A percentile compares a stretch with the other conserved stretches of the same genome.
Evolutionary conservation across 352 stramenopile species (phyloP).

Genomic region (Globisporangium mamillatum): DNA sequence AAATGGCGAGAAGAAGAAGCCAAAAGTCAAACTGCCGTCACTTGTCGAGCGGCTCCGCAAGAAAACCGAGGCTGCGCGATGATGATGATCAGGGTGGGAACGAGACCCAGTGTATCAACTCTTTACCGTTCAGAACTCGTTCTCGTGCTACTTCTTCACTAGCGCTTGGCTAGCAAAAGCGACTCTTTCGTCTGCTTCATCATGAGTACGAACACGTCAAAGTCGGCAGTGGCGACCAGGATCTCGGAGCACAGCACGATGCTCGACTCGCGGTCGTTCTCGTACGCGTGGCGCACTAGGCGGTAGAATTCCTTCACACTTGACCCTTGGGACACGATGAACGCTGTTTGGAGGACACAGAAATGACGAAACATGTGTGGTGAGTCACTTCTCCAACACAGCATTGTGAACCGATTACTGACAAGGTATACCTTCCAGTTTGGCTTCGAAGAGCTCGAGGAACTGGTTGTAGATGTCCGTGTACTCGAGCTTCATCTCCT

Average conservation of each 20-base stretch:
- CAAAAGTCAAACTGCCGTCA: slow-evolving; percentile 68
- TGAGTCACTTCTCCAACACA: background rate
- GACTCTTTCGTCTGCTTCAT: slow-evolving; percentile 82
- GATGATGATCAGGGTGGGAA: slow-evolving; percentile 14
- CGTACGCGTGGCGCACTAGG: slow-evolving; percentile 50
- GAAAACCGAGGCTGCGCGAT: slow-evolving; percentile 56
- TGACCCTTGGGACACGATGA: slow-evolving; percentile 53
- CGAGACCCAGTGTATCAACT: background rate
- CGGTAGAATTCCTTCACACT: slow-evolving; percentile 70
- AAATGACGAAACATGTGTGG: background rate
- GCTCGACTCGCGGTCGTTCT: slow-evolving; percentile 53
- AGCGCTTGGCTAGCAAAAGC: slow-evolving; percentile 49
- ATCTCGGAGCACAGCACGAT: slow-evolving; percentile 74
- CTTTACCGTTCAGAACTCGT: background rate
- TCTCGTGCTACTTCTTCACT: background rate
- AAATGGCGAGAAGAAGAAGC: slow-evolving; percentile 45
- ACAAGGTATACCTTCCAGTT: slow-evolving; percentile 59
- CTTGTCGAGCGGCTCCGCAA: slow-evolving; percentile 67
- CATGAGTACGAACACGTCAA: slow-evolving; percentile 82
- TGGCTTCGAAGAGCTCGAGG: slow-evolving; percentile 65
- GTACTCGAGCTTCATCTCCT: slow-evolving; percentile 86
- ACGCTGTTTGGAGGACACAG: slow-evolving; percentile 29
- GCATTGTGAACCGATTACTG: background rate
- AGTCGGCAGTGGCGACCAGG: slow-evolving; percentile 72
- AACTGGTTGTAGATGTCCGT: slow-evolving; percentile 82